Base-by-base conservation (phyloP, 257 asterid genomes). In the Przewalskia tangutica region DNA sequence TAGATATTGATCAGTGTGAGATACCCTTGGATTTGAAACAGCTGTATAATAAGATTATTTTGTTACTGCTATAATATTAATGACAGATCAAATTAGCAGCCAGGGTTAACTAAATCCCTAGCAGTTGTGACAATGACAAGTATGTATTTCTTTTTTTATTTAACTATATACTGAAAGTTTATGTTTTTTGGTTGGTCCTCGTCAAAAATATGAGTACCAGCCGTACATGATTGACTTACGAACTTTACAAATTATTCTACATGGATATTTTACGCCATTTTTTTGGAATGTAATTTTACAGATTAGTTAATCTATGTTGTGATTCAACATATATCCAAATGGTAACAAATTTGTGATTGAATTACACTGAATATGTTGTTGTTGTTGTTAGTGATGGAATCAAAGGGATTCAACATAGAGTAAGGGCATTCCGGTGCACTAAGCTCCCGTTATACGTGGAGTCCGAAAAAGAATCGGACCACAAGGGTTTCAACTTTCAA, bases 41-140 rank as follows among this genome's bases (percentile, higher is more conserved):
- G 64, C 82, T 87, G 86, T 87, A 58, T 71, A 82, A 17, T n/a
- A 65, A 20, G 23, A 11, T 58, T 63, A 79, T 46, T 81, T 76
- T 63, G 48, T 76, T 40, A 48, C 32, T 10, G 48, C 40, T 64
- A 64, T 32, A 27, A 27, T 64, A 32, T 8, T 65, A 66, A 66
- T 8, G 88, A 84, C 88, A 84, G 87, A 84, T 84, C 86, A 82
- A 66, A 86, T 80, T 23, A 27, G 81, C 85, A 77, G 67, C 62
- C 40, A 62, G 16, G 40, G 40, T 66, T 58, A 46, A 67, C 44
- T 18, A 18, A 58, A 50, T 17, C 18, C 51, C 38, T 66, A 73
- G 77, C 55, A 71, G 51, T 53, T 12, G 54, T 56, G 8, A 17
- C 6, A 11, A 46, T 56, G 14, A 7, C 3, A 50, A 50, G 60